A percentile compares a stretch with the other conserved stretches of the same genome.
phyloP scores from a whole-genome alignment of 2,329 filamentous ascomycete genomes.

The Epichloe baconii region DNA sequence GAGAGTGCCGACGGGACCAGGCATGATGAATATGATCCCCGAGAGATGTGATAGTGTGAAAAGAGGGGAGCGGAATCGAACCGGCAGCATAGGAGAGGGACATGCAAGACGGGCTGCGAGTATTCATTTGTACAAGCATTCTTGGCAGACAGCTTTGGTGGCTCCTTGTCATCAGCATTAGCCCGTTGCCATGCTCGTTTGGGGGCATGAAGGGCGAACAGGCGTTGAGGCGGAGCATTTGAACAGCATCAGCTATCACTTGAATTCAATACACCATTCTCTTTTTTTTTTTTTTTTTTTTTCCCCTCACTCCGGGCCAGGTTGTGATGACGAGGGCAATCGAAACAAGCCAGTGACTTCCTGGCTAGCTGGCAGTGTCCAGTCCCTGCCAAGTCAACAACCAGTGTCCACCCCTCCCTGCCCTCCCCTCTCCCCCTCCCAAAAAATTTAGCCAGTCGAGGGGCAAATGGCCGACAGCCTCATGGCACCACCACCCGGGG shows the following conservation, averaged over 20 bases:
- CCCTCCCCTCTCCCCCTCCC: too few relatives aligned
- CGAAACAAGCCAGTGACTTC: too few relatives aligned
- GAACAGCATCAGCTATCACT: background rate
- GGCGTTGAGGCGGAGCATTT: slow-evolving; percentile 8
- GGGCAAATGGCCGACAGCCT: too few relatives aligned
- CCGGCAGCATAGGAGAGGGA: background rate
- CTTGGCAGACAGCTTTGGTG: background rate
- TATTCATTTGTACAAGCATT: background rate
- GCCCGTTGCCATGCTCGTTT: background rate
- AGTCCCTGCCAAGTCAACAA: too few relatives aligned
- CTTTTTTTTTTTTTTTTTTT: background rate
- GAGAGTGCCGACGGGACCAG: background rate
- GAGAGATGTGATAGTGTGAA: background rate
- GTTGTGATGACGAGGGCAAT: too few relatives aligned
- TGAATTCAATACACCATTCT: background rate
- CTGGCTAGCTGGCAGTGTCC: too few relatives aligned
- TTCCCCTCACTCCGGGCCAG: too few relatives aligned
- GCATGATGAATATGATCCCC: background rate
- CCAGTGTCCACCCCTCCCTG: too few relatives aligned
- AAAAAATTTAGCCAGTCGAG: too few relatives aligned
- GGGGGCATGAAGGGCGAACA: background rate
- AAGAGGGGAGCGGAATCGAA: background rate
- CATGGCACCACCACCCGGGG: too few relatives aligned
- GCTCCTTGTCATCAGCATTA: background rate
- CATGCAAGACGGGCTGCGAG: background rate